These are phyloP conservation scores for Phanerochaete sordida DNA, from an alignment of 768 basidiomycete species.

Conservation along the genomic window DNA sequence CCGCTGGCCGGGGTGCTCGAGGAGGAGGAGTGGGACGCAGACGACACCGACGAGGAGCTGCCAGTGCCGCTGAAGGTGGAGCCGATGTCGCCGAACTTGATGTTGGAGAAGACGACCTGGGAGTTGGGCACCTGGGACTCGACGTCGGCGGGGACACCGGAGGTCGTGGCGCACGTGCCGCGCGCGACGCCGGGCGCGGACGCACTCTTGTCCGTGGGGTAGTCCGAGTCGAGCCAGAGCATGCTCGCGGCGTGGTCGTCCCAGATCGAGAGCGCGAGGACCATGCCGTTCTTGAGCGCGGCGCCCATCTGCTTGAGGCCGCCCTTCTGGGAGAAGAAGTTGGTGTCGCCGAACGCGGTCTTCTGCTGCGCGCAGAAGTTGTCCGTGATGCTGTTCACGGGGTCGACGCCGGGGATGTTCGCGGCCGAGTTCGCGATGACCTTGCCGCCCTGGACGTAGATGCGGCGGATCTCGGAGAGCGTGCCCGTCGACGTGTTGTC, in stretches of 20 bases:
- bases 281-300: conserved; percentile 38
- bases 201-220: conserved; percentile 30
- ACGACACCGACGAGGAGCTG: conserved; percentile 1
- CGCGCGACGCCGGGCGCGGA: conserved; percentile 44
- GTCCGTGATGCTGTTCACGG: conserved; percentile 43
- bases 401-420: conserved; percentile 38
- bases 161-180: conserved; percentile 46
- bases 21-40: neutral
- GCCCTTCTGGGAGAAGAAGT: conserved; percentile 36
- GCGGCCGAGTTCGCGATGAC: conserved; percentile 46
- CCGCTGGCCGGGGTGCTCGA: neutral
- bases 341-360: conserved; percentile 38
- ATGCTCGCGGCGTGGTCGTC: conserved; percentile 52
- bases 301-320: conserved; percentile 31
- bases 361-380: conserved; percentile 42
- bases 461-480: conserved; percentile 24
- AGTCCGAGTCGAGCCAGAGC: conserved; percentile 57
- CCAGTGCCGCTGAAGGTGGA: conserved; percentile 32
- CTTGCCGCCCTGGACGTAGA: conserved; percentile 16
- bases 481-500: conserved; percentile 33
- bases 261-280: conserved; percentile 39
- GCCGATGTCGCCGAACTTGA: conserved; percentile 48
- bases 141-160: conserved; percentile 43
- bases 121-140: conserved; percentile 37
- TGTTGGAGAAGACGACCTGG: conserved; percentile 54